phyloP scores from a whole-genome alignment of 257 asterid genomes.

The Eucommia ulmoides region DNA sequence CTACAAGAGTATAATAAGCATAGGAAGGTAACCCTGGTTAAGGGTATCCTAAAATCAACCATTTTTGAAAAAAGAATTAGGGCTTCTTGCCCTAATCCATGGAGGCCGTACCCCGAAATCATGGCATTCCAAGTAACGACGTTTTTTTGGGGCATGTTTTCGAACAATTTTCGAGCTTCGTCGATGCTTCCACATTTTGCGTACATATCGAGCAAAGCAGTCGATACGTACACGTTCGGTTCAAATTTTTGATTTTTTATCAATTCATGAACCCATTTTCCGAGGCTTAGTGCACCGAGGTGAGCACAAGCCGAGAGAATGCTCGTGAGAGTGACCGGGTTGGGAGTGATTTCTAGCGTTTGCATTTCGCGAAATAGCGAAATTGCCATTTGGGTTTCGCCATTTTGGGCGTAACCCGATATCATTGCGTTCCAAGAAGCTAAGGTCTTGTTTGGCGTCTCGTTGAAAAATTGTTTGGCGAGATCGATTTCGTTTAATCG shows the following conservation, averaged over 20 bases:
- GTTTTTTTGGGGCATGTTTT: conserved; percentile 46
- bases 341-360: conserved; percentile 60
- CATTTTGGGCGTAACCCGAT: conserved; percentile 85
- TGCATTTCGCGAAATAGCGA: conserved; percentile 77
- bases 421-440: conserved; percentile 93
- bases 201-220: conserved; percentile 88
- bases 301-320: conserved; percentile 90
- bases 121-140: conserved; percentile 82
- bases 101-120: conserved; percentile 84
- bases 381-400: conserved; percentile 57
- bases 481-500: conserved; percentile 54
- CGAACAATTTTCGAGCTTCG: conserved; percentile 55
- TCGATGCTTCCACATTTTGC: conserved; percentile 70
- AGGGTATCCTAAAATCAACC: conserved; percentile 34
- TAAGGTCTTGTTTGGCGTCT: conserved; percentile 45
- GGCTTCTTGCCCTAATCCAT: conserved; percentile 68
- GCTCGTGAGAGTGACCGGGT: conserved; percentile 65
- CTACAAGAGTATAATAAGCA: conserved; percentile 79
- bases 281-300: conserved; percentile 71
- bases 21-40: conserved; percentile 62
- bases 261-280: conserved; percentile 72
- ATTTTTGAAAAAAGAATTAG: conserved; percentile 40
- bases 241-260: conserved; percentile 42
- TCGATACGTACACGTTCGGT: conserved; percentile 46
- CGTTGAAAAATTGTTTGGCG: conserved; percentile 61